Base-by-base conservation (phyloP, 305 asterid species). In the Fraxinus latifolia region DNA sequence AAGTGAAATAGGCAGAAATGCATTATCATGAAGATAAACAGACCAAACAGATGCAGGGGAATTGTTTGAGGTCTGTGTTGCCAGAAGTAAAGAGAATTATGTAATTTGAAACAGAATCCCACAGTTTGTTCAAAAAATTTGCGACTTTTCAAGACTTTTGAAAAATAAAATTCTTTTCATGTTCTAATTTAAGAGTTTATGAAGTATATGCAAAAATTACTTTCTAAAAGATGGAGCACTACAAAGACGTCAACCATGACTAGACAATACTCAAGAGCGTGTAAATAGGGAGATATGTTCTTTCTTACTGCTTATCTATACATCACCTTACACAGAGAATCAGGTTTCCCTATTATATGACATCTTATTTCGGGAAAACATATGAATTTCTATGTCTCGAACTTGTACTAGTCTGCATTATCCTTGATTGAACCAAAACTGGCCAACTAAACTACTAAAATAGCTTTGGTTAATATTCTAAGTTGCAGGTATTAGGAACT, bases 351-450 rank as follows among this genome's bases (percentile, higher is more conserved):
- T 42, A 11, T 11, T 42, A 42, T 42, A 42, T 42, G 53, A 9
- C 53, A 11, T 42, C 53, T 42, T 2, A 42, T 2, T 42, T 42
- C 53, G n/a, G 53, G 76, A 76, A 55, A 85, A 79, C 53, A 11
- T 42, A 42, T 42, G 53, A 42, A 42, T 42, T 42, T 9, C 53
- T 42, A 42, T 42, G 53, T 42, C 53, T 42, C 53, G 53, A 42
- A 11, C 53, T 42, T 42, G n/a, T 42, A 2, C 53, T 42, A 15
- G 11, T 42, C 53, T 42, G n/a, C 58, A 3, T 47, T 47, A 47
- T 47, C 58, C 58, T 47, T 12, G 82, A 84, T 75, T 89, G 83
- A 83, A 68, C 12, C 72, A 80, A 12, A 21, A 36, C 1, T 37
- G n/a, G 25, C 27, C 39, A 36, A 9, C 9, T 36, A 73, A 73